phyloP scores from a whole-genome alignment of 805 yeast genomes.

The Starmerella potacharoeniae region DNA sequence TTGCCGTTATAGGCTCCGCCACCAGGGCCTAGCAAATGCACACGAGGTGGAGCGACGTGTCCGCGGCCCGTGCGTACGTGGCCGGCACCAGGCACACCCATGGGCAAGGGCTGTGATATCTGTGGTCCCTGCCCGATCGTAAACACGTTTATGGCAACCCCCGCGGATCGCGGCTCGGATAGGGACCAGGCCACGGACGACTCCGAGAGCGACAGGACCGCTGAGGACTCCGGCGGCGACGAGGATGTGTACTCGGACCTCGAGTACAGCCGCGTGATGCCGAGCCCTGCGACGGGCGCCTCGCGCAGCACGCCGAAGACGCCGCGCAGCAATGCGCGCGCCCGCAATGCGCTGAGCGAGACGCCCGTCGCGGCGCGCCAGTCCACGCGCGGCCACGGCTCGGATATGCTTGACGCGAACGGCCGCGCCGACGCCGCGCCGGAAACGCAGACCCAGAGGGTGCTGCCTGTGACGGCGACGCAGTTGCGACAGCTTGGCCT shows the following conservation, averaged over 20 bases:
- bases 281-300: constrained; percentile 2
- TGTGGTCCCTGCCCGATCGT: background rate
- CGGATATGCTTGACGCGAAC: background rate
- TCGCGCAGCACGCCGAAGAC: constrained; percentile 10
- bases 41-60: too few species aligned
- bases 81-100: too few species aligned
- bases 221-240: constrained; percentile 10
- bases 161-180: background rate
- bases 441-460: constrained; percentile 1
- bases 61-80: too few species aligned
- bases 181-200: background rate
- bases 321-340: background rate
- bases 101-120: background rate
- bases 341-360: background rate
- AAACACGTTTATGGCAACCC: background rate
- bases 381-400: background rate
- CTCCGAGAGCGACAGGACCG: constrained; percentile 2
- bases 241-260: constrained; percentile 12
- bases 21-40: background rate
- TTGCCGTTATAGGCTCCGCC: too few species aligned
- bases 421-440: background rate
- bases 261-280: constrained; percentile 14
- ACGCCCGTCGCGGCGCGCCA: background rate
- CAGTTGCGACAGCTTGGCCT: constrained; percentile 1
- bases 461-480: background rate